These are phyloP conservation scores for Stropharia rugosoannulata DNA, from an alignment of 768 basidiomycete species.

Conservation along the genomic window DNA sequence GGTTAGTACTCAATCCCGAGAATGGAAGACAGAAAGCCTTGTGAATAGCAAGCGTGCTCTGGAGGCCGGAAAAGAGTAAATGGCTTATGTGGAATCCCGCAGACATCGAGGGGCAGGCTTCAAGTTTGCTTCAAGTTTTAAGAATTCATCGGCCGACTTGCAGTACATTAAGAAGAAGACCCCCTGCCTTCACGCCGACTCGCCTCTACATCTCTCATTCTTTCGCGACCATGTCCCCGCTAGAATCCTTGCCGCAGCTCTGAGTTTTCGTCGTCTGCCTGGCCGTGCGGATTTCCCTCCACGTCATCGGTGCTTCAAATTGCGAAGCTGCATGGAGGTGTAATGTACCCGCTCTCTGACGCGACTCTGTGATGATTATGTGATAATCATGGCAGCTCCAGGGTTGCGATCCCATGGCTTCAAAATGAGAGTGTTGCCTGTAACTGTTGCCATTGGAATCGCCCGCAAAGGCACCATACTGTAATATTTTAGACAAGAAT, in stretches of 20 bases:
- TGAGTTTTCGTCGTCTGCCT: constrained; percentile 77
- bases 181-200: not conserved
- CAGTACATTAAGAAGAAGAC: too few species aligned
- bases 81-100: too few species aligned
- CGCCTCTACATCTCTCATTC: not conserved
- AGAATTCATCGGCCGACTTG: too few species aligned
- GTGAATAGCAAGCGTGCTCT: too few species aligned
- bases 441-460: constrained; percentile 84
- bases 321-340: not conserved
- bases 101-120: too few species aligned
- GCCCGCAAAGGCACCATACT: constrained; percentile 98
- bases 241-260: constrained; percentile 20
- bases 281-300: constrained; percentile 26
- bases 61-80: too few species aligned
- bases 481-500: not conserved
- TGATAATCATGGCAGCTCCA: constrained; percentile 96
- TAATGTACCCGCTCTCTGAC: constrained; percentile 71
- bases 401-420: constrained; percentile 98
- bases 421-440: constrained; percentile 91
- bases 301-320: not conserved
- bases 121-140: too few species aligned
- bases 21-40: too few species aligned
- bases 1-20: too few species aligned
- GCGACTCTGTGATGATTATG: too few species aligned
- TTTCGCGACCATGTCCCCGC: not conserved